phyloP scores from a whole-genome alignment of 352 stramenopile species.

The Aphanomyces euteiches region DNA sequence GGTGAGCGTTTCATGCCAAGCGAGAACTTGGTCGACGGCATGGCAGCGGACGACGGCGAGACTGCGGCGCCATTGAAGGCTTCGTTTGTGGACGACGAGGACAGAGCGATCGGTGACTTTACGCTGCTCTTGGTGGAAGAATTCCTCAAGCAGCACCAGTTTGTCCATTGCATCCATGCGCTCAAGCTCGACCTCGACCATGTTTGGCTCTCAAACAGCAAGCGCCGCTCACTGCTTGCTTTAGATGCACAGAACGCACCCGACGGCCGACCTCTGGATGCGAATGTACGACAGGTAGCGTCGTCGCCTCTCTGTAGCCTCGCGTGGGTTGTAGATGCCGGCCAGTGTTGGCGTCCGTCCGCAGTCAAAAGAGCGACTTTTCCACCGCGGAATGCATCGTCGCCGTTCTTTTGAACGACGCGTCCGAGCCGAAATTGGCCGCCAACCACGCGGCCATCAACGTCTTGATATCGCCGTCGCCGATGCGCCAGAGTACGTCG shows the following conservation, averaged over 20 bases:
- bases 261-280: conserved; percentile 47
- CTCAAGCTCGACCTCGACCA: conserved; percentile 46
- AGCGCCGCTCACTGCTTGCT: neutral
- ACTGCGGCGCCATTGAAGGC: neutral
- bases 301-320: neutral
- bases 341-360: conserved; percentile 35
- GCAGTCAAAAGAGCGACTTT: conserved; percentile 16
- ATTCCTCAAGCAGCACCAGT: conserved; percentile 45
- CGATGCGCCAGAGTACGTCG: conserved; percentile 33
- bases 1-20: too few relatives aligned
- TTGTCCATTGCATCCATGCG: conserved; percentile 36
- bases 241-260: conserved; percentile 19
- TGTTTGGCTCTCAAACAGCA: conserved; percentile 27
- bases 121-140: conserved; percentile 56
- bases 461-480: conserved; percentile 13
- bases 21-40: too few relatives aligned
- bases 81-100: neutral
- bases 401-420: conserved; percentile 42
- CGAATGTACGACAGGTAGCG: conserved; percentile 46
- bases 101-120: conserved; percentile 37
- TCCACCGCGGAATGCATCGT: conserved; percentile 54
- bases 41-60: neutral
- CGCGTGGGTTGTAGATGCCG: conserved; percentile 34
- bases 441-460: conserved; percentile 41
- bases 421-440: conserved; percentile 30